phyloP scores from a whole-genome alignment of 495 filamentous ascomycete genomes.

The Hyphodiscus hymeniophilus region DNA sequence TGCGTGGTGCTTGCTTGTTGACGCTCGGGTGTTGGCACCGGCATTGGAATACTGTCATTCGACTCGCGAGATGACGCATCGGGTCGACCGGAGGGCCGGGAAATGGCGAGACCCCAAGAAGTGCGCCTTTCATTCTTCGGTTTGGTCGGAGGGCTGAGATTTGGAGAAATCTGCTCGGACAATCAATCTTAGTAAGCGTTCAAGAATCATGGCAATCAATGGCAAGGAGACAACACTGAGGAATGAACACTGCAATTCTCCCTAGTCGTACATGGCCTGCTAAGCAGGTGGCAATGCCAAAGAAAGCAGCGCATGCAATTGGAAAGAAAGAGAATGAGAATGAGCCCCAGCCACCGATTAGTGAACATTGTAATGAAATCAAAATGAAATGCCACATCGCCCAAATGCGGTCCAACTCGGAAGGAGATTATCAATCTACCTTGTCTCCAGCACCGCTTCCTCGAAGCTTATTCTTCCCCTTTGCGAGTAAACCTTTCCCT shows the following conservation, averaged over 20 bases:
- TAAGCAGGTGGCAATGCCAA: constrained; percentile 22
- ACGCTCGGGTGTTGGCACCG: not conserved
- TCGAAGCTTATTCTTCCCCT: constrained; percentile 74
- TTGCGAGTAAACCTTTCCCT: constrained; percentile 79
- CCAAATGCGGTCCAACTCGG: constrained; percentile 19
- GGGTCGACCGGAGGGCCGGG: constrained; percentile 13
- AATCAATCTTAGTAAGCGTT: constrained; percentile 19
- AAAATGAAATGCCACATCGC: constrained; percentile 23
- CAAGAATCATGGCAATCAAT: constrained; percentile 10
- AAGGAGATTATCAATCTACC: constrained; percentile 62
- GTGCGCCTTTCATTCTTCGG: constrained; percentile 22
- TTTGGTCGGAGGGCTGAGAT: constrained; percentile 11
- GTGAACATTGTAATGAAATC: constrained; percentile 28
- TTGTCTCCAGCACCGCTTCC: constrained; percentile 64
- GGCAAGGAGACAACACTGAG: constrained; percentile 16
- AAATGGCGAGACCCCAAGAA: constrained; percentile 24
- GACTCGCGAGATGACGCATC: constrained; percentile 8
- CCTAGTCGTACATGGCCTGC: constrained; percentile 24
- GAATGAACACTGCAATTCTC: constrained; percentile 19
- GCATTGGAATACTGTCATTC: constrained; percentile 1
- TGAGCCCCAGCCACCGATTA: constrained; percentile 24
- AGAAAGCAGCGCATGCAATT: constrained; percentile 9
- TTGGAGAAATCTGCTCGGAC: constrained; percentile 10
- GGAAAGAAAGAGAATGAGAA: constrained; percentile 10
- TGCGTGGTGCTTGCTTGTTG: not conserved